Evolutionary conservation across 1,139 yeast species (phyloP), one percentile per base, ranked within the genome.

Genomic region (Casaregolazyma suthepensis): DNA sequence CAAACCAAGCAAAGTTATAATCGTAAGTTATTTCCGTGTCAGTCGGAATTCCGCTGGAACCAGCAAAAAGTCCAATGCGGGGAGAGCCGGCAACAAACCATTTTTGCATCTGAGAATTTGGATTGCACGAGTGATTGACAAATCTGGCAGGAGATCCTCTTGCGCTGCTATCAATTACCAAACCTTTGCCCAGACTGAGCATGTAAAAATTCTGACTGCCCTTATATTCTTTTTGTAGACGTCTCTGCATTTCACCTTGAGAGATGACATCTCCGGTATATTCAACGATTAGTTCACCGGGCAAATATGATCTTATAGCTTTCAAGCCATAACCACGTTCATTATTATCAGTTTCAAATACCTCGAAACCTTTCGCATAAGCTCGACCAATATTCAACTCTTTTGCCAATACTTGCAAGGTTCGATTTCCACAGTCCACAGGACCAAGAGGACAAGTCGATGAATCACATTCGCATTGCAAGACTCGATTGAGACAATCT

Each of bases 231-330:
- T 59, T 56, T 15, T 59, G 54, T 52, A 71, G 60, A 17, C 75
- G 61, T 5, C 63, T 55, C 45, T 65, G 64, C 63, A 71, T 65
- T 55, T 69, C 73, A 1, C 59, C 58, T 9, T 65, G 64, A 42
- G 69, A 66, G 22, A 74, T 70, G 5, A 74, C 71, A 45, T 74
- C 78, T 9, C 78, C 78, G 1, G 76, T 72, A 56, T 74, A 74
- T 55, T 75, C 78, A n/a, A 73, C 62, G 44, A 75, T 71, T 12
- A 75, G 61, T n/a, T 71, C 69, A 1, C 71, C 70, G 0, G 73
- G 67, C 5, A 60, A 58, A 52, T 69, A 74, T 0, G 65, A 55
- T 26, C 76, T 62, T 0, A 68, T 63, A 1, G 77, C 68, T 5
- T 71, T 54, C 7, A 75, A 60, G 0, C 78, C 77, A 46, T 62